Percentiles rank a stretch among this genome's conserved stretches.
Conservation (phyloP, 805 yeast genomes). For the Candida sakaeoensis region DNA sequence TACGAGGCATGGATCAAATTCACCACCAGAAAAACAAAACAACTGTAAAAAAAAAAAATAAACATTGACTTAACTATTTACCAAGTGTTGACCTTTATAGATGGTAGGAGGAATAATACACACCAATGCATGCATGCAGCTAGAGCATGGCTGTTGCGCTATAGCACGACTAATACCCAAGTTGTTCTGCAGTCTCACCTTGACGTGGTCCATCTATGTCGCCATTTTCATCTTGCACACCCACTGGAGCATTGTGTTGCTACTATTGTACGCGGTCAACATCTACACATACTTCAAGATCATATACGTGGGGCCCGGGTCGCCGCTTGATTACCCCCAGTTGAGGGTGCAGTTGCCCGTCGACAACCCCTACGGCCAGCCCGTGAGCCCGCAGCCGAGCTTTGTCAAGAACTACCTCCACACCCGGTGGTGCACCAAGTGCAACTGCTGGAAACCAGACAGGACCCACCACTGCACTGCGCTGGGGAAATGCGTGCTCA, state of each 20-base stretch:
- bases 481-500: slow-evolving; percentile 43
- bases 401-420: slow-evolving; percentile 37
- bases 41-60: too few relatives aligned
- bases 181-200: slow-evolving; percentile 36
- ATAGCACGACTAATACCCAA: slow-evolving; percentile 45
- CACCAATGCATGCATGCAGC: background rate
- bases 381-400: slow-evolving; percentile 25
- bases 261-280: slow-evolving; percentile 30
- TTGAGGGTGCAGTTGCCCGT: slow-evolving; percentile 27
- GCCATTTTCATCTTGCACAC: slow-evolving; percentile 17
- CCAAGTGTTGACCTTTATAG: too few relatives aligned
- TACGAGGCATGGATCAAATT: slow-evolving; percentile 58
- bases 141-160: slow-evolving; percentile 9
- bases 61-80: too few relatives aligned
- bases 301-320: slow-evolving; percentile 57
- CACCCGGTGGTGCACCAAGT: slow-evolving; percentile 53
- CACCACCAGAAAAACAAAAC: slow-evolving; percentile 8
- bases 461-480: slow-evolving; percentile 55
- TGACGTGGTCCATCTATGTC: slow-evolving; percentile 49
- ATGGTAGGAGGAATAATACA: too few relatives aligned
- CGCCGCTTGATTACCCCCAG: slow-evolving; percentile 55
- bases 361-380: slow-evolving; percentile 14
- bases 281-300: slow-evolving; percentile 52
- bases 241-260: slow-evolving; percentile 16
- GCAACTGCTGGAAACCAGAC: slow-evolving; percentile 58